Evolutionary conservation across 164 flowering plant genomes (phyloP).

Genomic region (Chimonanthus salicifolius): DNA sequence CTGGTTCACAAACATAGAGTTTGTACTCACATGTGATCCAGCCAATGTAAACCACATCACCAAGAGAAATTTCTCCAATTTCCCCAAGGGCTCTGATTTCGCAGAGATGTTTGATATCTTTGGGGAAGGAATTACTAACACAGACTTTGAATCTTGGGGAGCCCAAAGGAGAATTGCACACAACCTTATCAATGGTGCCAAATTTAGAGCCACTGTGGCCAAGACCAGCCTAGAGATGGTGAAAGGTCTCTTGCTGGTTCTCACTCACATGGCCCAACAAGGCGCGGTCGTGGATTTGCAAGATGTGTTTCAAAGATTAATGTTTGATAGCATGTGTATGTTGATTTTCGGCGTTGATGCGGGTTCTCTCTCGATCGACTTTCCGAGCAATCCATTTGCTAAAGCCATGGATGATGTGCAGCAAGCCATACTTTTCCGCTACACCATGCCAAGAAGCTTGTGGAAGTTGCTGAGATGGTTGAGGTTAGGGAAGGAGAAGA

Average conservation of each 20-base stretch:
- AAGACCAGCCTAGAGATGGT: conserved; percentile 1
- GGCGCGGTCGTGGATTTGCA: conserved; percentile 19
- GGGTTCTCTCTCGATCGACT: conserved; percentile 8
- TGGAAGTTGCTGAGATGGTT: conserved; percentile 25
- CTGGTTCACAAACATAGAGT: conserved; percentile 17
- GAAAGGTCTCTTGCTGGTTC: conserved; percentile 10
- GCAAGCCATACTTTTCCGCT: conserved; percentile 18
- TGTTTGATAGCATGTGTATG: conserved; percentile 17
- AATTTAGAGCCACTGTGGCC: not conserved
- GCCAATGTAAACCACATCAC: conserved; percentile 25
- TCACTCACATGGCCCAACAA: conserved; percentile 1
- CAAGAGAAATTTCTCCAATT: conserved; percentile 28
- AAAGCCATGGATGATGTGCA: conserved; percentile 22
- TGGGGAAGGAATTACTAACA: conserved; percentile 41
- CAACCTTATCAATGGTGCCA: not conserved
- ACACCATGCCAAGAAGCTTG: conserved; percentile 12
- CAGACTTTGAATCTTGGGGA: conserved; percentile 20
- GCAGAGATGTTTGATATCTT: conserved; percentile 29
- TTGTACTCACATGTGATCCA: conserved; percentile 25
- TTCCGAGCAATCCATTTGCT: conserved; percentile 14
- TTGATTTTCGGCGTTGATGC: conserved; percentile 12
- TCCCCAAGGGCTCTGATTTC: conserved; percentile 34
- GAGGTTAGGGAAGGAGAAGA: conserved; percentile 20
- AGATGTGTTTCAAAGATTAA: conserved; percentile 24
- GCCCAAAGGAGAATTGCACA: conserved; percentile 10